These are phyloP conservation scores for Russula lepida DNA, from an alignment of 768 basidiomycete genomes.

Conservation along the genomic window DNA sequence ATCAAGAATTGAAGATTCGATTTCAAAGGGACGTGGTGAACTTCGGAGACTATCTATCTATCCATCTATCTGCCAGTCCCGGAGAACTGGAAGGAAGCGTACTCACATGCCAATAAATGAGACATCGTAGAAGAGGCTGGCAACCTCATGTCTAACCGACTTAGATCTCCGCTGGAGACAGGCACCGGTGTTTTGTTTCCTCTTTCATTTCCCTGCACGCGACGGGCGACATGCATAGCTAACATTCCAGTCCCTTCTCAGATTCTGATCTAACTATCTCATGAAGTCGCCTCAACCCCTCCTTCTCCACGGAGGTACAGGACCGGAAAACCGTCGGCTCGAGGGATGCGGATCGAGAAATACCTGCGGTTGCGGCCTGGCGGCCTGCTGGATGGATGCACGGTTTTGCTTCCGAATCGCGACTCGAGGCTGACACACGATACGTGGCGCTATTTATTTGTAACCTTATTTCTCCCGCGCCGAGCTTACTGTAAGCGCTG, in stretches of 20 bases:
- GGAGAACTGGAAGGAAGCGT: not conserved
- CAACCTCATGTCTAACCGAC: not conserved
- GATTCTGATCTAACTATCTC: not conserved
- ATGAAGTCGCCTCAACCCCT: too few species aligned
- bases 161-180: conserved; percentile 12
- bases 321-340: not conserved
- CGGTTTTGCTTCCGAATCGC: not conserved
- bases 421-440: conserved; percentile 3
- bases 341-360: not conserved
- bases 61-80: not conserved
- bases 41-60: not conserved
- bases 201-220: not conserved
- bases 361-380: not conserved
- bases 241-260: not conserved
- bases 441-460: not conserved
- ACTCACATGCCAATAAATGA: not conserved
- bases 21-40: not conserved
- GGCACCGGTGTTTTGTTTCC: not conserved
- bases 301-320: not conserved
- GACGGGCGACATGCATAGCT: not conserved
- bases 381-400: not conserved
- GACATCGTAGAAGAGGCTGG: not conserved
- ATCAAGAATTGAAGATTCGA: not conserved
- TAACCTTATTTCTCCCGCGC: not conserved
- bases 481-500: not conserved